Evolutionary conservation across 176 grass and related monocot species (phyloP), one percentile per base, ranked within the genome.

Genomic region (Aechmea fasciata): DNA sequence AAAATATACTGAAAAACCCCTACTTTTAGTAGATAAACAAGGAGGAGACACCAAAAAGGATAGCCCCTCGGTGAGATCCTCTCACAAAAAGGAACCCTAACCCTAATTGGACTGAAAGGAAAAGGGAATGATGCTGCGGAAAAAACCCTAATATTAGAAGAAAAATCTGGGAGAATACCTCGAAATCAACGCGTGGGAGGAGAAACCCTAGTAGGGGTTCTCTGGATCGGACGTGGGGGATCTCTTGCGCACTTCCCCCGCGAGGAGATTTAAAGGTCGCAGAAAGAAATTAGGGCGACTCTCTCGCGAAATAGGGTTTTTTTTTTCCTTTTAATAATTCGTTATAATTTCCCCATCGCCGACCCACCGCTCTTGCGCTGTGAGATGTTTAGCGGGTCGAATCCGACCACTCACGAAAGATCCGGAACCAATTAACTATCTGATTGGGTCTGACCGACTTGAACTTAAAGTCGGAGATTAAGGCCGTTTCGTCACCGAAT

Each of bases 61-160:
- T 28, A 69, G 12, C 10, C 55, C 48, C 4, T 41, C 33, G 33
- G 13, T 52, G 51, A 66, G 64, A 15, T 69, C 48, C 47, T 9
- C 49, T 59, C 52, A 66, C 63, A 47, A 70, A 67, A 71, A 3
- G 47, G 61, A 79, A 71, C 19, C 26, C 76, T 79, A 79, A 64
- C 0, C 23, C 3, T 69, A 69, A 26, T 14, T 50, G 29, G 24
- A 59, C 22, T 11, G 69, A 28, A 10, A 47, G 10, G 8, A 50
- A 2, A 48, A 66, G 25, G 51, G 18, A 11, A 13, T 8, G 51
- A 47, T 65, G 20, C 3, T 50, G 70, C 13, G 59, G 67, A 10
- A 62, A 61, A 55, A 67, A 24, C 65, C 1, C 69, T 22, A 18
- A 63, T 48, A 49, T 3, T 63, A 47, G n/a, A 68, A 73, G 70